phyloP scores from a whole-genome alignment of 2,329 filamentous ascomycete genomes.

The Mycosphaerelloides madeirae region DNA sequence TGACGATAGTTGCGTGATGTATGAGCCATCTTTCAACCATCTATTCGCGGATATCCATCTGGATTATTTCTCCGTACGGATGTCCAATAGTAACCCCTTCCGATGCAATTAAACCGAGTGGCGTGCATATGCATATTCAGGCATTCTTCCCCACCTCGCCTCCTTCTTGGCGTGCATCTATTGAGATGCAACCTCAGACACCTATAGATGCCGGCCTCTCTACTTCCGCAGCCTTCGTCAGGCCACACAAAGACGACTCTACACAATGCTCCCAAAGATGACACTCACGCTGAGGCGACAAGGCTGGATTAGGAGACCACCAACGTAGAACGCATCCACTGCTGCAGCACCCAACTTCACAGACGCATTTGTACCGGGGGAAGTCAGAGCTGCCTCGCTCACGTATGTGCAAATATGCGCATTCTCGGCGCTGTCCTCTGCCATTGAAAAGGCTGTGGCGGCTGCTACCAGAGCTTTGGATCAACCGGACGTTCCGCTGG shows the following conservation, averaged over 20 bases:
- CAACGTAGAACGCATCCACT: constrained; percentile 39
- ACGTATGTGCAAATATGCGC: constrained; percentile 62
- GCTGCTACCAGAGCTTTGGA: constrained; percentile 62
- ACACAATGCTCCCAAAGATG: constrained; percentile 14
- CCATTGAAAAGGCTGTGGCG: constrained; percentile 59
- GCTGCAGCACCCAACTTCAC: constrained; percentile 53
- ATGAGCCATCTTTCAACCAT: no score
- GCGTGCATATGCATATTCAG: no score
- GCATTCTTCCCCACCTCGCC: no score
- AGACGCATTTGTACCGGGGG: constrained; percentile 57
- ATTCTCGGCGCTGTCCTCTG: constrained; percentile 58
- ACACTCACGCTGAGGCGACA: constrained; percentile 1
- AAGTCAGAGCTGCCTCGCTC: constrained; percentile 54
- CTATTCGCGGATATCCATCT: no score
- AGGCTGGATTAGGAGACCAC: background rate
- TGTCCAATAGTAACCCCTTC: no score
- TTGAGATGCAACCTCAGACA: background rate
- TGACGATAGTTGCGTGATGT: no score
- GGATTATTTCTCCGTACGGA: no score
- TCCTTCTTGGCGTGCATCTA: background rate
- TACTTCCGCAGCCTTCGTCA: background rate
- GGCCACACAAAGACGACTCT: background rate
- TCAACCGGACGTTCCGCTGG: constrained; percentile 62
- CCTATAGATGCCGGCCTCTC: background rate
- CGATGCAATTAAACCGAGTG: no score